These are phyloP conservation scores for Salix purpurea DNA, from an alignment of 345 rosid species.

Conservation along the genomic window DNA sequence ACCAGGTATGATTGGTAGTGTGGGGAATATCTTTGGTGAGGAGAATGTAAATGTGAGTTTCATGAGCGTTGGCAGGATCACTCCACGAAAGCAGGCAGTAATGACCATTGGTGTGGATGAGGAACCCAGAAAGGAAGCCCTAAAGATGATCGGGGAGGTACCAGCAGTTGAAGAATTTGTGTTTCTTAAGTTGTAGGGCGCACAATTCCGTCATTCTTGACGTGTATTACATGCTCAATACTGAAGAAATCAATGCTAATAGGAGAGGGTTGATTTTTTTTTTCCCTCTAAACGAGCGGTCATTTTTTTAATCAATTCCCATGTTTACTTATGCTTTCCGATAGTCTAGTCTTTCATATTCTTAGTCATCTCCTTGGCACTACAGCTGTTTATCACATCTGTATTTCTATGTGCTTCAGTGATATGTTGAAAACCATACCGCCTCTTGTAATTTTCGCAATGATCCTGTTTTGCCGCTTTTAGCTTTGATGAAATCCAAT, in stretches of 20 bases:
- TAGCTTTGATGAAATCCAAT: background rate
- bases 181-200: conserved; percentile 19
- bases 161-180: conserved; percentile 20
- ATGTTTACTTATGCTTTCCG: background rate
- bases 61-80: conserved; percentile 24
- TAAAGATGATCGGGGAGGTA: conserved; percentile 11
- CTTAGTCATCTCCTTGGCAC: background rate
- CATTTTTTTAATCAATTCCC: background rate
- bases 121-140: conserved; percentile 17
- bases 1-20: conserved; percentile 24
- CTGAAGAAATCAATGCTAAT: background rate
- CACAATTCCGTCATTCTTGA: background rate
- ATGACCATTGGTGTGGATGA: conserved; percentile 29
- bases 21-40: conserved; percentile 22
- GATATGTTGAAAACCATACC: background rate
- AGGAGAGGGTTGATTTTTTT: background rate
- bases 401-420: background rate
- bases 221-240: background rate
- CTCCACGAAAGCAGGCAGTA: conserved; percentile 21
- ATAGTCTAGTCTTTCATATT: background rate
- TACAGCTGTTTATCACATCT: background rate
- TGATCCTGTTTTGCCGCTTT: background rate
- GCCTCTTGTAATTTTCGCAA: background rate
- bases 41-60: conserved; percentile 28
- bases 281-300: background rate